A percentile compares a stretch with the other conserved stretches of the same genome.
Evolutionary conservation across 2,329 filamentous ascomycete genomes (phyloP).

Genomic region (Fusarium gaditjirri): DNA sequence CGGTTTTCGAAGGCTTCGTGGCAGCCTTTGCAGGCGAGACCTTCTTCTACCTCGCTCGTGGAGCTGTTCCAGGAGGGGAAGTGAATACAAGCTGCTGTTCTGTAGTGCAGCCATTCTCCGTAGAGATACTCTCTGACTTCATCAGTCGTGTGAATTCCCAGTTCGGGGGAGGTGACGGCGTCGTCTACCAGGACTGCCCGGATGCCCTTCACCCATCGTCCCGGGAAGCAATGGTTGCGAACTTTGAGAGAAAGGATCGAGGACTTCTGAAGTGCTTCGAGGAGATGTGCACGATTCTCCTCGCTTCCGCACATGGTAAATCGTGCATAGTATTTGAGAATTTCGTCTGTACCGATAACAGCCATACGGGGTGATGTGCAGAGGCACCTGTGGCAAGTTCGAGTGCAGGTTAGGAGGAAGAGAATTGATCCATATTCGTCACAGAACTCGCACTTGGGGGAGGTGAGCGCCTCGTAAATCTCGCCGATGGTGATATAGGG

Average conservation of each 20-base stretch:
- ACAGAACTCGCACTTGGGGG: accelerated
- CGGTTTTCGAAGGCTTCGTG: accelerated
- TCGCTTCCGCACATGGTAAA: accelerated
- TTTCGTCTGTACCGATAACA: background rate
- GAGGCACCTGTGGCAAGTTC: background rate
- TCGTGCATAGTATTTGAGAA: accelerated
- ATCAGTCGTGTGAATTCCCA: background rate
- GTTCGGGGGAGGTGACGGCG: accelerated
- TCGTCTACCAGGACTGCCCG: background rate
- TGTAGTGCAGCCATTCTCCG: accelerated
- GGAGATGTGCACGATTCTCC: accelerated
- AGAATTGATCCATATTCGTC: accelerated
- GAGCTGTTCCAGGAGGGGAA: background rate
- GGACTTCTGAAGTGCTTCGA: background rate
- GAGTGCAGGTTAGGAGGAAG: accelerated
- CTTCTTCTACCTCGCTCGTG: accelerated
- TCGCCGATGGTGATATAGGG: accelerated
- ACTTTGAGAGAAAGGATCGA: background rate
- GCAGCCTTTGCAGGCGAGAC: background rate
- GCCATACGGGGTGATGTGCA: accelerated
- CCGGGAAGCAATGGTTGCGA: accelerated
- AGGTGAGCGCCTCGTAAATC: accelerated
- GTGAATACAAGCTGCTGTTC: accelerated
- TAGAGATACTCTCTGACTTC: accelerated
- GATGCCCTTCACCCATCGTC: accelerated